Evolutionary conservation across 345 rosid genomes (phyloP).

Genomic region (Arabis hirsuta): DNA sequence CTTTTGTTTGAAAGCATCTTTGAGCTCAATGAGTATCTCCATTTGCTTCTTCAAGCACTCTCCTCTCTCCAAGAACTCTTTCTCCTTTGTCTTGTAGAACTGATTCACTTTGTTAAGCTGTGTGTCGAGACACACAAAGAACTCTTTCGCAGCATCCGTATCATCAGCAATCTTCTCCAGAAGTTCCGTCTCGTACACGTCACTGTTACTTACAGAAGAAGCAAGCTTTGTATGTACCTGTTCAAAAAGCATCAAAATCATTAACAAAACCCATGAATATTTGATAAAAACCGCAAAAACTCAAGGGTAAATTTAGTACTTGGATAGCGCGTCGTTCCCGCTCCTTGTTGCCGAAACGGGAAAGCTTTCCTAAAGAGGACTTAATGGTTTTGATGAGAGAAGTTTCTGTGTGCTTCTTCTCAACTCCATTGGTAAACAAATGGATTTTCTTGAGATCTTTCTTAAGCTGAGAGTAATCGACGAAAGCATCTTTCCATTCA

Average conservation of each 20-base stretch:
- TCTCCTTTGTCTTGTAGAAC: slow-evolving; percentile 80
- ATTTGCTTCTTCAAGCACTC: slow-evolving; percentile 83
- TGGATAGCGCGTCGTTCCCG: slow-evolving; percentile 66
- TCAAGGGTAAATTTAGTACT: slow-evolving; percentile 44
- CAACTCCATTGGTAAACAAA: slow-evolving; percentile 39
- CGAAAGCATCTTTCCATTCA: slow-evolving; percentile 98
- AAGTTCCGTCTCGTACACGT: slow-evolving; percentile 84
- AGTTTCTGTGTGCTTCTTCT: slow-evolving; percentile 25
- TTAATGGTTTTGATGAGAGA: slow-evolving; percentile 45
- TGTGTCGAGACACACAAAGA: slow-evolving; percentile 72
- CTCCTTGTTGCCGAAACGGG: slow-evolving; percentile 50
- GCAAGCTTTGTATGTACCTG: slow-evolving; percentile 86
- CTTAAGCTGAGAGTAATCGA: slow-evolving; percentile 92
- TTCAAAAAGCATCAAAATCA: slow-evolving; percentile 12
- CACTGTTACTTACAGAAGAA: slow-evolving; percentile 64
- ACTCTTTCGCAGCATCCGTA: slow-evolving; percentile 73
- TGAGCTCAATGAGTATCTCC: slow-evolving; percentile 81
- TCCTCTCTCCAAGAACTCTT: slow-evolving; percentile 89
- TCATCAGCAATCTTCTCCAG: slow-evolving; percentile 75
- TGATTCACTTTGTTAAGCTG: slow-evolving; percentile 97
- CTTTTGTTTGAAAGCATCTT: slow-evolving; percentile 60
- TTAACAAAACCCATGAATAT: slow-evolving; percentile 3
- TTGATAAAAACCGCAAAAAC: not conserved
- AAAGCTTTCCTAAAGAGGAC: slow-evolving; percentile 56
- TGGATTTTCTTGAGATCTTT: slow-evolving; percentile 72